These are phyloP conservation scores for Elongisporangium senticosum DNA, from an alignment of 352 stramenopile genomes.

Conservation along the genomic window DNA sequence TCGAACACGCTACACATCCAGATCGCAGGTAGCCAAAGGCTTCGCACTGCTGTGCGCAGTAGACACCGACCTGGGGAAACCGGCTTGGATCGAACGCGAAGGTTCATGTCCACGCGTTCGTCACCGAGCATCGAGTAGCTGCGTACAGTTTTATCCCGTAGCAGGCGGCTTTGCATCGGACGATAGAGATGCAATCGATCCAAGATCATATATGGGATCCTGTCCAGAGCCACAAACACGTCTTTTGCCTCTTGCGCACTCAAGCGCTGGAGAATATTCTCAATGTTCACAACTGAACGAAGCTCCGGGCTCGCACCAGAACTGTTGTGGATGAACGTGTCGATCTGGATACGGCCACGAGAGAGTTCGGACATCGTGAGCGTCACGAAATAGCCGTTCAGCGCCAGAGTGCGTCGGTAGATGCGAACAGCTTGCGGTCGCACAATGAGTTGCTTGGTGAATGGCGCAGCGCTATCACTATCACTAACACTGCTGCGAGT, in stretches of 20 bases:
- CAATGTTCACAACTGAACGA: constrained; percentile 33
- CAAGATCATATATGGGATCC: constrained; percentile 40
- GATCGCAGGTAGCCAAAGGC: constrained; percentile 13
- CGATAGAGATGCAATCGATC: constrained; percentile 58
- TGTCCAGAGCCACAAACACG: constrained; percentile 24
- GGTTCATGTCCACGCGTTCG: constrained; percentile 8
- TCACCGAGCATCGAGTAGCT: neutral
- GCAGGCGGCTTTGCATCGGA: constrained; percentile 9
- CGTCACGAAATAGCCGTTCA: constrained; percentile 39
- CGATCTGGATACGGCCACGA: constrained; percentile 51
- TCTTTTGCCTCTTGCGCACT: constrained; percentile 24
- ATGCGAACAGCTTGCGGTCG: constrained; percentile 42
- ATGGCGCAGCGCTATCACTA: neutral
- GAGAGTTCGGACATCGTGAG: constrained; percentile 61
- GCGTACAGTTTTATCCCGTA: neutral
- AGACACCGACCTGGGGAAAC: constrained; percentile 20
- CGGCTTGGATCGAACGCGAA: constrained; percentile 20
- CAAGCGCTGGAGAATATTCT: constrained; percentile 48
- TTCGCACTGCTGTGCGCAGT: constrained; percentile 27
- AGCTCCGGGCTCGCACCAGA: constrained; percentile 10
- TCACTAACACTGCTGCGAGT: neutral
- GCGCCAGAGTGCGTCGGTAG: constrained; percentile 38
- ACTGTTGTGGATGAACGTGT: constrained; percentile 42
- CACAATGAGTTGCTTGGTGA: constrained; percentile 27
- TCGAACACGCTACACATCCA: constrained; percentile 33